Evolutionary conservation across 148 eudicot genomes (phyloP).

Genomic region (Cornus florida): DNA sequence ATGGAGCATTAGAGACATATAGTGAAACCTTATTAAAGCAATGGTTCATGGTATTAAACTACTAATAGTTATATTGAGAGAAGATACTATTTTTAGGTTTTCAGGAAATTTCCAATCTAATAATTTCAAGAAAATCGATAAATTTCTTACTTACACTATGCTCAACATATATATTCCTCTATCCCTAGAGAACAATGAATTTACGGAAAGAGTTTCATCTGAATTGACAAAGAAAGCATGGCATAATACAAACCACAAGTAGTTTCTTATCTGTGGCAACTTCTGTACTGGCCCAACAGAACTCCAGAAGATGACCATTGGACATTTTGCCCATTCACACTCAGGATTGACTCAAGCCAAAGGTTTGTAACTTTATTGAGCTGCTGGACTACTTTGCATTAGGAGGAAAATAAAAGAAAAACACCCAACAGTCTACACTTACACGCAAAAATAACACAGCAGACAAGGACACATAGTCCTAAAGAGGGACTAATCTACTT

Average conservation of each 20-base stretch:
- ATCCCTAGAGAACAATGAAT: too few relatives aligned
- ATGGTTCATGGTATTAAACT: neutral
- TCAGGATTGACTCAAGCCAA: too few relatives aligned
- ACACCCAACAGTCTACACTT: neutral
- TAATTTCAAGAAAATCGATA: too few relatives aligned
- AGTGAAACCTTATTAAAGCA: neutral
- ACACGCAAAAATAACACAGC: neutral
- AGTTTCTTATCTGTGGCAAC: neutral
- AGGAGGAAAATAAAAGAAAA: too few relatives aligned
- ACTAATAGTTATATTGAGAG: too few relatives aligned
- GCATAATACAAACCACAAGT: neutral
- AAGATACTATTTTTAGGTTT: too few relatives aligned
- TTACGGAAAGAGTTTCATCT: too few relatives aligned
- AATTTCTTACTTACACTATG: too few relatives aligned
- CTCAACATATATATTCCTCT: too few relatives aligned
- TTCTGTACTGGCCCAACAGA: neutral
- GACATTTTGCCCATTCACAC: neutral
- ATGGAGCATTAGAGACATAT: neutral
- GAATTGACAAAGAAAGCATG: neutral
- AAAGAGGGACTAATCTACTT: neutral
- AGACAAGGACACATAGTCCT: neutral
- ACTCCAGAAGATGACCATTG: neutral
- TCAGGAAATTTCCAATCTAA: too few relatives aligned
- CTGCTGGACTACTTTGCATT: neutral
- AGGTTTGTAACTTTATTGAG: neutral